phyloP scores from a whole-genome alignment of 192 early-diverging fungal species.

The Phycomyces blakesleeanus region DNA sequence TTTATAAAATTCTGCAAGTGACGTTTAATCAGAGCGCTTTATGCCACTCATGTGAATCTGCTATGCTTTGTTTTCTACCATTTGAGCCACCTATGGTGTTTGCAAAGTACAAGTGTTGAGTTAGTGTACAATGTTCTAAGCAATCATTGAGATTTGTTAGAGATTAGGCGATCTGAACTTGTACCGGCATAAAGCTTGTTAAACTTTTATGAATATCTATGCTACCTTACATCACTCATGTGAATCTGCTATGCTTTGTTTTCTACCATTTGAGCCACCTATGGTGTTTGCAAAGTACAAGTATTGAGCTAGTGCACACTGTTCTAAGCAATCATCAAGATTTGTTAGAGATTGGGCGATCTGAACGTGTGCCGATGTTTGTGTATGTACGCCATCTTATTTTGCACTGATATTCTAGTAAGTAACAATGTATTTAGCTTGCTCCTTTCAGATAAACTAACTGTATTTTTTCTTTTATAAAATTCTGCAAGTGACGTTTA shows the following conservation, averaged over 20 bases:
- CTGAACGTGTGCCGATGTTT: constrained; percentile 4
- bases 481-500: background rate
- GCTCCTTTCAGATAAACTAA: background rate
- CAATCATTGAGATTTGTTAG: constrained; percentile 1
- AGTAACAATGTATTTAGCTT: background rate
- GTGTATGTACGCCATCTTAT: too few relatives aligned
- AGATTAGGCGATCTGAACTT: constrained; percentile 7
- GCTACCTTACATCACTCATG: background rate
- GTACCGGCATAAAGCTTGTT: background rate
- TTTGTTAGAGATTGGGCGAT: constrained; percentile 5
- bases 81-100: constrained; percentile 6
- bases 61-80: constrained; percentile 6
- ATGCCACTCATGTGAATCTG: constrained; percentile 8
- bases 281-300: constrained; percentile 5
- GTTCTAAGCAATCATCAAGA: background rate
- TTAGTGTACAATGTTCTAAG: constrained; percentile 3
- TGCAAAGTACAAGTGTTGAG: constrained; percentile 2
- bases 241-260: constrained; percentile 5
- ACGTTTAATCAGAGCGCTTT: background rate
- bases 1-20: background rate
- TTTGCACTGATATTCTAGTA: too few relatives aligned
- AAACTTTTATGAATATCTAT: background rate
- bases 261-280: constrained; percentile 5
- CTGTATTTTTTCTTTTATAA: background rate
- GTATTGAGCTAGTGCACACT: constrained; percentile 5